These are phyloP conservation scores for Cutaneotrichosporon cutaneum DNA, from an alignment of 1,284 basidiomycete genomes.

Conservation along the genomic window DNA sequence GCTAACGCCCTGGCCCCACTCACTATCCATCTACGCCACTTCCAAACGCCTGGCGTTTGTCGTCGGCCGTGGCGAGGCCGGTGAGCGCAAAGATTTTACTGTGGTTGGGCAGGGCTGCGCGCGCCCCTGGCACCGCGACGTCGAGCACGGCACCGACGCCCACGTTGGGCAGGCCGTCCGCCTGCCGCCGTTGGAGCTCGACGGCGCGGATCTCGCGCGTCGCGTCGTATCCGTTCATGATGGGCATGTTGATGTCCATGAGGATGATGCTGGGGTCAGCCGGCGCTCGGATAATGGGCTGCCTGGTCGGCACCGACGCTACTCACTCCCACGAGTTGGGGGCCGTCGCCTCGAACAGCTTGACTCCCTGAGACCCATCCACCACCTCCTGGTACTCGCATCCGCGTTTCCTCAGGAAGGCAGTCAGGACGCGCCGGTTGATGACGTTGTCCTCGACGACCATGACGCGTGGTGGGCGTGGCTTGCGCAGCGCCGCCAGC, in stretches of 20 bases:
- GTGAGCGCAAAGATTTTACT: slow-evolving; percentile 82
- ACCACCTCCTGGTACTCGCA: slow-evolving; percentile 75
- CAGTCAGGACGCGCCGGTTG: slow-evolving; percentile 59
- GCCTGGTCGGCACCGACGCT: no score
- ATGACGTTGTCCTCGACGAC: slow-evolving; percentile 80
- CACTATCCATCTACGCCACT: slow-evolving; percentile 94
- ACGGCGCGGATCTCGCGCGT: slow-evolving; percentile 77
- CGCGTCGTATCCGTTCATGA: slow-evolving; percentile 83
- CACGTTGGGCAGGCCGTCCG: neutral
- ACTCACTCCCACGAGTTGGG: slow-evolving; percentile 62
- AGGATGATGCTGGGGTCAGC: slow-evolving; percentile 66
- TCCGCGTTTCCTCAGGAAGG: slow-evolving; percentile 69
- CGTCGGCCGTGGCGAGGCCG: slow-evolving; percentile 86
- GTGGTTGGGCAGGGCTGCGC: slow-evolving; percentile 15
- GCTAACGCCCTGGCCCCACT: slow-evolving; percentile 46
- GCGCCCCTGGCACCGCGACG: neutral
- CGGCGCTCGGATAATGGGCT: no score
- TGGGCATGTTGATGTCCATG: slow-evolving; percentile 88
- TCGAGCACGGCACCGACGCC: neutral
- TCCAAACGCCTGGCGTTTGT: slow-evolving; percentile 85
- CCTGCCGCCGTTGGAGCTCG: slow-evolving; percentile 60
- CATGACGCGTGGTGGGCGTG: slow-evolving; percentile 58
- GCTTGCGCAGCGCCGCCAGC: slow-evolving; percentile 37
- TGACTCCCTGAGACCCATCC: slow-evolving; percentile 80
- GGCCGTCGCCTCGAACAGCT: slow-evolving; percentile 70